Evolutionary conservation across 179 eudicot species (phyloP).

Genomic region (Silene coronaria): DNA sequence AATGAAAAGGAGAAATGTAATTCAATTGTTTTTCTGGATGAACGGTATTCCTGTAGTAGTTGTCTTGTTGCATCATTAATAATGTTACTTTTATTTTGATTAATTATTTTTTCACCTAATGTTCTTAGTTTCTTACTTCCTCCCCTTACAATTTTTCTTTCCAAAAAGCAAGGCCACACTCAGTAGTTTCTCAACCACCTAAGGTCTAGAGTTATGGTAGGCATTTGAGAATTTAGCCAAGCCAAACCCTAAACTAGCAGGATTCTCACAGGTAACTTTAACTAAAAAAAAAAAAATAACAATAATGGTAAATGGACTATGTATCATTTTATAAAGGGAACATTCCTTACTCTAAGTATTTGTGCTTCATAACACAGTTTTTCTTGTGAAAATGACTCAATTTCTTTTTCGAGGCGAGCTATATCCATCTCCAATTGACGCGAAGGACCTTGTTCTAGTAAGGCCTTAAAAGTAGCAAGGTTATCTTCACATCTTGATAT

Average conservation of each 20-base stretch:
- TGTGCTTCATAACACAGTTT: conserved; percentile 95
- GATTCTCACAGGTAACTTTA: not conserved
- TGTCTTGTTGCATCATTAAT: not conserved
- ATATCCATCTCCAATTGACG: conserved; percentile 72
- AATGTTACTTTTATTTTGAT: not conserved
- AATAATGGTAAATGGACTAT: not conserved
- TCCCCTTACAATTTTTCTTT: not conserved
- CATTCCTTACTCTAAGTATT: conserved; percentile 64
- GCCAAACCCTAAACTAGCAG: not conserved
- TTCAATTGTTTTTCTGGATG: not conserved
- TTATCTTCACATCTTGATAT: conserved; percentile 82
- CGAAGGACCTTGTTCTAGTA: conserved; percentile 76
- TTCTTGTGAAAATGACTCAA: conserved; percentile 67
- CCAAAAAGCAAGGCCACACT: not conserved
- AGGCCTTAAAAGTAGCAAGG: conserved; percentile 57
- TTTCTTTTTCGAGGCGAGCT: conserved; percentile 72
- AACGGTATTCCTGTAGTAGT: not conserved
- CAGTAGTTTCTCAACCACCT: not conserved
- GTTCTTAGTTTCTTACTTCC: no score
- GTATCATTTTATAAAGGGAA: conserved; percentile 7
- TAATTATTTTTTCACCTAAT: not conserved
- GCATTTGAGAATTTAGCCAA: not conserved
- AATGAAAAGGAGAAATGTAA: no score
- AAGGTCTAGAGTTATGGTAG: not conserved
- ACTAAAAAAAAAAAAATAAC: not conserved